These are phyloP conservation scores for Agapanthus africanus DNA, from an alignment of 106 monocot species.

Conservation along the genomic window DNA sequence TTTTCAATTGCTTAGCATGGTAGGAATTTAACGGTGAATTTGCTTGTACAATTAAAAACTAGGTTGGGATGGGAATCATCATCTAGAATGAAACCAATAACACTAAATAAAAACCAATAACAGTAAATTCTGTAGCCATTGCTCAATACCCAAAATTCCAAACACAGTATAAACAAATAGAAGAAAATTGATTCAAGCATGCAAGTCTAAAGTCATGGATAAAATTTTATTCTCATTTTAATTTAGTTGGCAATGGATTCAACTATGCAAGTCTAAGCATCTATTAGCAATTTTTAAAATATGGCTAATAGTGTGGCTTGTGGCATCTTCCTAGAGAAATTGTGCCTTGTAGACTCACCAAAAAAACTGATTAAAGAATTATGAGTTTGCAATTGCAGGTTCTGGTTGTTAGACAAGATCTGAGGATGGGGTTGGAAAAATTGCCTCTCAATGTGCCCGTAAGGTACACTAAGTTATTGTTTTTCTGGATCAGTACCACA, in stretches of 20 bases:
- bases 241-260: not conserved
- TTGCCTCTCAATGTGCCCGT: slow-evolving; percentile 99
- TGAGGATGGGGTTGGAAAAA: slow-evolving; percentile 96
- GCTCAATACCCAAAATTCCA: no score
- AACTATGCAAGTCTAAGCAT: not conserved
- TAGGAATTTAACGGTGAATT: no score
- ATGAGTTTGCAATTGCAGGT: slow-evolving; percentile 38
- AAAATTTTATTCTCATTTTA: not conserved
- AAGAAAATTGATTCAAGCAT: no score
- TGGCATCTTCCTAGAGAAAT: not conserved
- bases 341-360: not conserved
- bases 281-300: not conserved
- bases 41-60: no score
- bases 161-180: no score
- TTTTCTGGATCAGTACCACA: not conserved
- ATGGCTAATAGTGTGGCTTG: not conserved
- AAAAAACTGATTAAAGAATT: not conserved
- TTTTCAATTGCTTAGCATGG: no score
- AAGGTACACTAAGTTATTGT: slow-evolving; percentile 26
- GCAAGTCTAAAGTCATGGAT: no score
- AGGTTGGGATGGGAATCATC: no score
- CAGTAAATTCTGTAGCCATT: no score
- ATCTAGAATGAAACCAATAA: no score
- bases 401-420: slow-evolving; percentile 83
- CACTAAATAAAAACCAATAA: no score